Base-by-base conservation (phyloP, 1,139 yeast species). In the Nematodospora anomalae region DNA sequence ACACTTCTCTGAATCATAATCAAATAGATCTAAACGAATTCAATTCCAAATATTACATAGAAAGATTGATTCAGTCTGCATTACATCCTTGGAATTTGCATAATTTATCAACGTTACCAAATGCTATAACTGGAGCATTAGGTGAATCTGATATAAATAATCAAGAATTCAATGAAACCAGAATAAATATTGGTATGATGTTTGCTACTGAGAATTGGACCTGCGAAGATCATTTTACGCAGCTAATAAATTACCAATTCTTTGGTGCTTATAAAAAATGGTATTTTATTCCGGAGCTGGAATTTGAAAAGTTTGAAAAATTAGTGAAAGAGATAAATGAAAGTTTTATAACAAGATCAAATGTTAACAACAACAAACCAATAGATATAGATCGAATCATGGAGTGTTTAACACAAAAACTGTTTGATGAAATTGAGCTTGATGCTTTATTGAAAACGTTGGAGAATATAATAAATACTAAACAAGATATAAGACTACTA, bases 251-350 rank as follows among this genome's bases (percentile, higher is more conserved):
- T 52, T 85, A 76, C 49, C 86, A 80, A 44, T 85, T 83, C 47
- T 58, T 75, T 37, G 95, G 95, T 6, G 82, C 81, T 4, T 62
- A 74, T 16, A 82, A 80, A 51, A 63, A 82, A n/a, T 85, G 95
- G 95, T 86, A 83, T 50, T 79, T 88, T 30, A 74, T 89, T 13
- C 83, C 92, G 0, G 88, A 85, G n/a, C 66, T 67, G 45, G 80
- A 79, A 38, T 78, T 81, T 35, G 76, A 65, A 6, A 74, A 73
- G 42, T 86, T 82, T 53, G 95, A 88, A 52, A 45, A 49, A 1
- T 59, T 80, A 16, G 16, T 64, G 1, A 32, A 30, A 23, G 58
- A 59, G 24, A 41, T 55, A 1, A 53, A 49, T 24, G 34, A 33
- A 3, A 33, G 38, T 5, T 43, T 46, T 30, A 38, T 41, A 24